Base-by-base conservation (phyloP, 1,139 yeast genomes). In the Debaryomyces singareniensis region DNA sequence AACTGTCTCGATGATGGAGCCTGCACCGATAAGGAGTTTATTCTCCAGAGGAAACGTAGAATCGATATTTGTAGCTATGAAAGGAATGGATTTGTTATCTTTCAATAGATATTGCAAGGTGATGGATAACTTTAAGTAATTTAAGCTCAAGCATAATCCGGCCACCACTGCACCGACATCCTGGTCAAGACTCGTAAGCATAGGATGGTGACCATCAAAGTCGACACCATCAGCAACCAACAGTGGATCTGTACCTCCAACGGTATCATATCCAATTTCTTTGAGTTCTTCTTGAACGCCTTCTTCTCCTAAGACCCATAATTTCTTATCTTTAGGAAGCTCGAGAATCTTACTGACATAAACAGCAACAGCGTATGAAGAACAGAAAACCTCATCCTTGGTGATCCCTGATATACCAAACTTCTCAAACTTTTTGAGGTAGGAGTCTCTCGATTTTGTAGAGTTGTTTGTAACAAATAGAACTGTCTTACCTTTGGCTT, bases 401-500 rank as follows among this genome's bases (percentile, higher is more conserved):
- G 65, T 60, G 18, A 83, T 78, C 2, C 64, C 69, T 4, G 53
- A 45, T 33, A 89, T 70, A 1, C 96, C 97, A 36, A 85, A 71
- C 35, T 76, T 73, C 11, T 64, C 69, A 49, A 91, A 86, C 58
- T 91, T 93, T 40, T 66, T 60, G 28, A 83, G 68, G 53, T 93
- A 91, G 29, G 80, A 81, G 29, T 61, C 56, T 39, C 98, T 68
- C 2, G 96, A 81, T 55, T 91, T 91, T 21, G 96, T 85, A 12
- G 96, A 85, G 58, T 91, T 91, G 65, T 91, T 91, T 31, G 98
- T 89, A 20, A 93, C 98, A 55, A 91, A 91, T 28, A 87, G 69
- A 29, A 86, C 66, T 32, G 78, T 73, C 53, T 91, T 91, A 10
- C 50, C 46, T 28, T 37, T 35, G 6, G 43, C 32, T 35, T 58